Evolutionary conservation across 345 rosid genomes (phyloP), one percentile per base, ranked within the genome.

Genomic region (Hevea brasiliensis): DNA sequence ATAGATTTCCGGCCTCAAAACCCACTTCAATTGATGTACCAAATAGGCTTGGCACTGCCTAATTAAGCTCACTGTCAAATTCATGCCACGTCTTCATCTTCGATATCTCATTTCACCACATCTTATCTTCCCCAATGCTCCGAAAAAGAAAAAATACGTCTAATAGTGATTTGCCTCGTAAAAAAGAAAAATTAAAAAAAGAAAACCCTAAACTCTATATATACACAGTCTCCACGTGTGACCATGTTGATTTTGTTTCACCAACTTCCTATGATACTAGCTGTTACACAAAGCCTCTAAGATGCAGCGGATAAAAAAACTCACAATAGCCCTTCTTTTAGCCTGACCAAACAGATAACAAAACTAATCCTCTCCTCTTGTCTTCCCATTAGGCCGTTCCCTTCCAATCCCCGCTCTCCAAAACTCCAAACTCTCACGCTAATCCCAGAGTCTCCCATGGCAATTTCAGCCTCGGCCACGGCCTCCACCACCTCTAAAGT

Each of bases 391-490:
- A 2, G 7, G 5, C 54, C 41, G 7, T 54, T 11, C 58, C 35
- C 26, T 40, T 15, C 12, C 64, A 41, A 48, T 9, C 11, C 9
- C 15, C 55, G 2, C 29, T 27, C 15, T 32, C 37, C 37, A 32
- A n/a, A n/a, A 32, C 37, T 32, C 37, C 23, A 55, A 67, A 13
- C 61, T 13, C 12, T 6, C 18, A 1, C 51, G 13, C 69, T 41
- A 54, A 32, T 32, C 24, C 45, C 37, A 6, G 3, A 23, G 45
- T 32, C 45, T 48, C 3, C 77, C 29, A 93, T 89, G 96, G 94
- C 97, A 63, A 80, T 88, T 45, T 84, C 91, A 24, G 71, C 92
- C 75, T 77, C 92, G 2, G 79, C 87, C 79, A 27, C 85, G 7
- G 81, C 81, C 8, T 80, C 79, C 44, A 66, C 86, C 62, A 75